Evolutionary conservation across 345 rosid species (phyloP).

Genomic region (Bruguiera parviflora): DNA sequence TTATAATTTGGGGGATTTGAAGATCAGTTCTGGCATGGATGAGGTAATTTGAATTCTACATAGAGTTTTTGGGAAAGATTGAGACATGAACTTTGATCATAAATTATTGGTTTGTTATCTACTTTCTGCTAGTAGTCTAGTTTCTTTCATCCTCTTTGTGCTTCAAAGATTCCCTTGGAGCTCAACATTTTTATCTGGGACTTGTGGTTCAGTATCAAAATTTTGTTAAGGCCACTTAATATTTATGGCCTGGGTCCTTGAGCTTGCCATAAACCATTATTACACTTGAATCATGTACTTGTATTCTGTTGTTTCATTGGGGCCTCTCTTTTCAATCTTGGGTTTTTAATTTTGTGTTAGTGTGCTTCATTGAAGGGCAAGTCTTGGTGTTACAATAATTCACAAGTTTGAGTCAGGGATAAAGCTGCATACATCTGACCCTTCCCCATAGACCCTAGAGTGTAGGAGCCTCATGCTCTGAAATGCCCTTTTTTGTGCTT

Average conservation of each 20-base stretch:
- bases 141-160: not conserved
- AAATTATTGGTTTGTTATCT: not conserved
- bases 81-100: not conserved
- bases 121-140: not conserved
- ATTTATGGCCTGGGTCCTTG: not conserved
- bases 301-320: too few species aligned
- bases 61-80: not conserved
- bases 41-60: conserved; percentile 47
- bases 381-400: too few species aligned
- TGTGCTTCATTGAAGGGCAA: too few species aligned
- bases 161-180: not conserved
- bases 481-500: too few species aligned
- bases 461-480: too few species aligned
- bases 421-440: too few species aligned
- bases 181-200: not conserved
- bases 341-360: too few species aligned
- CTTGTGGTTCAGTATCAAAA: not conserved
- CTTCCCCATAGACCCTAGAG: too few species aligned
- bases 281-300: not conserved
- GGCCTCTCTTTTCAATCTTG: too few species aligned
- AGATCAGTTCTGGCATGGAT: conserved; percentile 50
- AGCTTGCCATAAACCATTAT: not conserved
- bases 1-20: conserved; percentile 64
- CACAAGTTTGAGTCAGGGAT: too few species aligned
- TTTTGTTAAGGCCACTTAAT: not conserved